A percentile compares a stretch with the other conserved stretches of the same genome.
phyloP scores from a whole-genome alignment of 1,284 basidiomycete genomes.

The Fomitopsis schrenkii region DNA sequence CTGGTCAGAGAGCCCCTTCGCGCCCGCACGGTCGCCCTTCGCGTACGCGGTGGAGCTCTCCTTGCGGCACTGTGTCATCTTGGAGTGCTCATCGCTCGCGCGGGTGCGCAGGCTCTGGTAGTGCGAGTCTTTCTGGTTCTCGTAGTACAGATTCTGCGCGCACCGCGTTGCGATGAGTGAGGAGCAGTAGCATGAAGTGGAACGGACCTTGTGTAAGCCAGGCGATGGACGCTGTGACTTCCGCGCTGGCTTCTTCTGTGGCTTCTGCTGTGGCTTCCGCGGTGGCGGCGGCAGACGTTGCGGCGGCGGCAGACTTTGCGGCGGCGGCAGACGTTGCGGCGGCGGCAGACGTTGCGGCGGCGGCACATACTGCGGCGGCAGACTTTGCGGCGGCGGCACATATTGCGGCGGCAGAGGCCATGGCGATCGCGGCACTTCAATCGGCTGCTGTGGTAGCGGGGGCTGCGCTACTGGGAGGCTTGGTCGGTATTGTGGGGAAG shows the following conservation, averaged over 20 bases:
- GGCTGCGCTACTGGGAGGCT: constrained; percentile 9
- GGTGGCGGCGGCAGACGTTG: no score
- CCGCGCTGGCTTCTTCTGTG: not conserved
- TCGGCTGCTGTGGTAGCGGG: constrained; percentile 9
- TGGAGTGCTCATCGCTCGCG: constrained; percentile 70
- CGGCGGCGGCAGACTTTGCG: no score
- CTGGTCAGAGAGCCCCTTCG: constrained; percentile 81
- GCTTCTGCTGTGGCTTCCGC: no score
- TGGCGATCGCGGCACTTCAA: not conserved
- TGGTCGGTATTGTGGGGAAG: constrained; percentile 11
- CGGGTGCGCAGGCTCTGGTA: constrained; percentile 68
- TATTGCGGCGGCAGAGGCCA: constrained; percentile 1
- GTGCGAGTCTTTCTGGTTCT: constrained; percentile 67
- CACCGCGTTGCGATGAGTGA: not conserved
- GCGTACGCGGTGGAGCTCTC: constrained; percentile 66
- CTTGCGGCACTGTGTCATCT: constrained; percentile 69
- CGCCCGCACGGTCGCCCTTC: constrained; percentile 70
- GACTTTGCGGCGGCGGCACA: no score
- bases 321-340: not conserved
- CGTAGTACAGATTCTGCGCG: constrained; percentile 52
- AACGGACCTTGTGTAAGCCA: not conserved
- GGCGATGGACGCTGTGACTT: not conserved
- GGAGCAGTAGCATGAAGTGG: not conserved
- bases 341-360: not conserved
- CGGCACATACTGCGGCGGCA: no score